A percentile compares a stretch with the other conserved stretches of the same genome.
These are phyloP conservation scores for Platanthera zijinensis DNA, from an alignment of 106 monocot species.

Conservation along the genomic window DNA sequence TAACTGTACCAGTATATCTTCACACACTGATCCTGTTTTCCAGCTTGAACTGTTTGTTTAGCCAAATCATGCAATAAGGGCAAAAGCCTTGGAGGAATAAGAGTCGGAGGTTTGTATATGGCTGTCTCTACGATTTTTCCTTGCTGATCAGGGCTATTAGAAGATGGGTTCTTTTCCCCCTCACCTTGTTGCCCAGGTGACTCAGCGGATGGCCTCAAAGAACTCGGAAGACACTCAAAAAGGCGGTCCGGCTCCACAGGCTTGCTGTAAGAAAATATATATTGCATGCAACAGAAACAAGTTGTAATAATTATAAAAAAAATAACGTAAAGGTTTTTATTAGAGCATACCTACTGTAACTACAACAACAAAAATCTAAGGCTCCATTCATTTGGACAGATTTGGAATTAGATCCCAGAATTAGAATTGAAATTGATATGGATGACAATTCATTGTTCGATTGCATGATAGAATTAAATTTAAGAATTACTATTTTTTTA, in stretches of 20 bases:
- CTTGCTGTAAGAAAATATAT: conserved; percentile 55
- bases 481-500: no score
- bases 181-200: conserved; percentile 28
- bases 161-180: conserved; percentile 23
- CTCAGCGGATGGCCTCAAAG: conserved; percentile 49
- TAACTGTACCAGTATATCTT: conserved; percentile 57
- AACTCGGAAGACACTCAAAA: conserved; percentile 63
- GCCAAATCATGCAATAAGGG: conserved; percentile 73
- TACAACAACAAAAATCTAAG: no score
- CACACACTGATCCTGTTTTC: conserved; percentile 58
- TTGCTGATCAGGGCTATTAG: conserved; percentile 30
- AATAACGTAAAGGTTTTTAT: neutral
- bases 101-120: conserved; percentile 67
- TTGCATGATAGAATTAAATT: no score
- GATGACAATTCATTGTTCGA: neutral
- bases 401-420: neutral
- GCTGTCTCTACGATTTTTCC: conserved; percentile 35
- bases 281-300: neutral
- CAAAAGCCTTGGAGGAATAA: conserved; percentile 69
- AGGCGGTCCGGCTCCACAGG: conserved; percentile 69
- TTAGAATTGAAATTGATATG: neutral
- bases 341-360: no score
- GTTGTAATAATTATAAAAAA: neutral
- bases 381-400: no score
- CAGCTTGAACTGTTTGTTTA: conserved; percentile 73